Evolutionary conservation across 2,329 filamentous ascomycete species (phyloP).

Genomic region (Orbilia oligospora): DNA sequence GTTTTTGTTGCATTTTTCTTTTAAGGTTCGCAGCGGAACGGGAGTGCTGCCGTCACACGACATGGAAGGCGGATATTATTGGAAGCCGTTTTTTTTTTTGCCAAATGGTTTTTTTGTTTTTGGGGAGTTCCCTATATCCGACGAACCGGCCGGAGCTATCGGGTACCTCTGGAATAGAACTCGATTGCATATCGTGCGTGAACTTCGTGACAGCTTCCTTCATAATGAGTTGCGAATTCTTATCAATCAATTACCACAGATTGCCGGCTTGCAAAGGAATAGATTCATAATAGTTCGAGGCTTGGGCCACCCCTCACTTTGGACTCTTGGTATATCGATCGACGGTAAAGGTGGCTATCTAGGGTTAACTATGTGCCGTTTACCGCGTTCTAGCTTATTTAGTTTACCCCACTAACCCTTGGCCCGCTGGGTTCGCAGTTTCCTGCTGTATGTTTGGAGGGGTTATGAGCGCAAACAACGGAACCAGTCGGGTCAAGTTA

Average conservation of each 20-base stretch:
- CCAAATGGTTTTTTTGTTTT: not conserved
- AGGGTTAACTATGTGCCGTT: constrained; percentile 33
- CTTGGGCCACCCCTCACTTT: constrained; percentile 31
- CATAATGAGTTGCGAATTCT: constrained; percentile 3
- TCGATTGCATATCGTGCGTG: too few relatives aligned
- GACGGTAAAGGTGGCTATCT: constrained; percentile 13
- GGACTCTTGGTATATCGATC: constrained; percentile 7
- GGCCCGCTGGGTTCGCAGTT: constrained; percentile 1
- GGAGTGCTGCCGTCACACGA: constrained; percentile 26
- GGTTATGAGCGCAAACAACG: constrained; percentile 3
- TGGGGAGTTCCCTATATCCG: constrained; percentile 16
- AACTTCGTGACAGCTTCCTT: not conserved
- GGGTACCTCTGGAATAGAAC: not conserved
- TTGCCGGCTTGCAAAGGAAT: constrained; percentile 5
- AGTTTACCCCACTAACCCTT: constrained; percentile 5
- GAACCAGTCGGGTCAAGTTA: constrained; percentile 10
- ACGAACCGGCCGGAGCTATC: constrained; percentile 12
- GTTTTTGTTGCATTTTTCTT: constrained; percentile 40
- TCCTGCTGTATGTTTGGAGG: too few relatives aligned
- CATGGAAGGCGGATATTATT: constrained; percentile 28
- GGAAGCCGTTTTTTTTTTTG: not conserved
- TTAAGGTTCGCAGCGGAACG: constrained; percentile 41
- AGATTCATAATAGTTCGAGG: constrained; percentile 50
- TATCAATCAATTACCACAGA: constrained; percentile 36
- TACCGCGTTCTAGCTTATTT: constrained; percentile 23